Evolutionary conservation across 116 monocot species (phyloP).

Genomic region (Zostera marina): DNA sequence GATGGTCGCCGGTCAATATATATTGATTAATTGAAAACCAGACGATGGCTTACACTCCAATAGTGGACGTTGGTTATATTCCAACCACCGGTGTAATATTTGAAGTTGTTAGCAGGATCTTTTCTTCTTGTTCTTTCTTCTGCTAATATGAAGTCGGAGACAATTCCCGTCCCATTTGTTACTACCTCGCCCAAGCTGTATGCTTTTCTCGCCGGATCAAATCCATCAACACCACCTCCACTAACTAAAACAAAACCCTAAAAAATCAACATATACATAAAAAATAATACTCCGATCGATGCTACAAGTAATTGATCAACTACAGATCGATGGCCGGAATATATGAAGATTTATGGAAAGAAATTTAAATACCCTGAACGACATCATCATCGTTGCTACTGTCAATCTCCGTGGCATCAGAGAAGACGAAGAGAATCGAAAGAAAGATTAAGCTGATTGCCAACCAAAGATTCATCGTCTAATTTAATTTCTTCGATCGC

Average conservation of each 20-base stretch:
- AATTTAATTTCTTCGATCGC: too few relatives aligned
- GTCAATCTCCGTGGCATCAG: background rate
- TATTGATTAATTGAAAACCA: background rate
- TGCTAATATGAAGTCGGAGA: slow-evolving; percentile 38
- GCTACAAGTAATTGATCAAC: too few relatives aligned
- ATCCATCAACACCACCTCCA: background rate
- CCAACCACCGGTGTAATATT: slow-evolving; percentile 66
- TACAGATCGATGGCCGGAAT: too few relatives aligned
- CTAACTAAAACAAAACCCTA: background rate
- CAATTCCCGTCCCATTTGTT: slow-evolving; percentile 8
- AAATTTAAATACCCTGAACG: background rate
- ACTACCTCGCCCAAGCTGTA: background rate
- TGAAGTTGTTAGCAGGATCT: slow-evolving; percentile 40
- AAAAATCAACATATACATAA: background rate
- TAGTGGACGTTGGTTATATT: slow-evolving; percentile 69
- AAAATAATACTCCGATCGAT: too few relatives aligned
- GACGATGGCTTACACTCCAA: slow-evolving; percentile 63
- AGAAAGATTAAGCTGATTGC: background rate
- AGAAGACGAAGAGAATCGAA: background rate
- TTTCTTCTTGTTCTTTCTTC: slow-evolving; percentile 46
- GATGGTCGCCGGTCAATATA: too few relatives aligned
- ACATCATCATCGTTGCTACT: background rate
- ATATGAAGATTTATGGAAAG: background rate
- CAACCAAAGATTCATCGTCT: background rate
- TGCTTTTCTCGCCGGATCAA: background rate